phyloP scores from a whole-genome alignment of 2,329 filamentous ascomycete species.

The Colletotrichum sp. region DNA sequence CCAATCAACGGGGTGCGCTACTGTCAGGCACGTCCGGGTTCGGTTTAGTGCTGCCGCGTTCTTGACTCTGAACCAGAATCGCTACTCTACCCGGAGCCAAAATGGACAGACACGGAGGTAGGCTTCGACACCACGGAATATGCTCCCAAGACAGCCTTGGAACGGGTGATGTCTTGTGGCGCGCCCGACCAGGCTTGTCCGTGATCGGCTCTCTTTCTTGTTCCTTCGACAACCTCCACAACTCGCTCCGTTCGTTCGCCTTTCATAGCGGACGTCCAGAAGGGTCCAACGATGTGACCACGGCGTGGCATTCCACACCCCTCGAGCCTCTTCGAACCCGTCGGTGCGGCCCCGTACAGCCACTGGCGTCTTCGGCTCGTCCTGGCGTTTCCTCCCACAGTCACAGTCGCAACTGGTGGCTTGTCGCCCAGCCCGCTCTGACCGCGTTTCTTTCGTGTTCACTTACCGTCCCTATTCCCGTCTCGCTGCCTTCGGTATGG shows the following conservation, averaged over 20 bases:
- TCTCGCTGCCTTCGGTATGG: conserved; percentile 14
- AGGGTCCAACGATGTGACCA: not conserved
- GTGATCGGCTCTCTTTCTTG: not conserved
- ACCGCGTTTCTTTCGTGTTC: conserved; percentile 8
- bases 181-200: not conserved
- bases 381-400: not conserved
- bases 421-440: conserved; percentile 2
- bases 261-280: not conserved
- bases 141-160: not conserved
- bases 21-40: conserved; percentile 2
- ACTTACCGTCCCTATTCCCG: not conserved
- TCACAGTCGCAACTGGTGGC: conserved; percentile 3
- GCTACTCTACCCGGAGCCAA: not conserved
- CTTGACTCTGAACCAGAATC: not conserved
- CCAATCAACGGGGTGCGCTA: not conserved
- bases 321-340: conserved; percentile 9
- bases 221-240: not conserved
- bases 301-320: not conserved
- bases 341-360: not conserved
- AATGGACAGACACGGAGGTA: not conserved
- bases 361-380: not conserved
- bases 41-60: not conserved
- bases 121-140: not conserved
- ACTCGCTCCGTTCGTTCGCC: not conserved
- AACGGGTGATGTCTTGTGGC: conserved; percentile 1